phyloP scores from a whole-genome alignment of 1,284 basidiomycete species.

The Ceratobasidium theobromae region DNA sequence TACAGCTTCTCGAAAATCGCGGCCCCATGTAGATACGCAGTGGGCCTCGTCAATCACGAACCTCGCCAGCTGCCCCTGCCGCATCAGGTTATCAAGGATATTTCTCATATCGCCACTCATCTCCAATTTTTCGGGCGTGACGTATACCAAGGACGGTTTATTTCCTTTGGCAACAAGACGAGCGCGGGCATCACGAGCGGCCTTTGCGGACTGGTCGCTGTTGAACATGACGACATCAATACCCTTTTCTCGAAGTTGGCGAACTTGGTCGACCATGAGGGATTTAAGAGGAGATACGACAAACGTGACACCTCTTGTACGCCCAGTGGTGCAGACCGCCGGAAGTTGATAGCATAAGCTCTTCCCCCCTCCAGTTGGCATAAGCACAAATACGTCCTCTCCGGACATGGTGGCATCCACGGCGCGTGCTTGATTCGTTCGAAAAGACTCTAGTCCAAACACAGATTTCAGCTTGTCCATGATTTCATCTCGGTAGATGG shows the following conservation, averaged over 20 bases:
- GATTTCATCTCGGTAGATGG: slow-evolving; percentile 51
- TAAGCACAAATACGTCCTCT: slow-evolving; percentile 89
- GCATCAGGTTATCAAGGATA: slow-evolving; percentile 62
- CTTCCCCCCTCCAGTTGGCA: slow-evolving; percentile 87
- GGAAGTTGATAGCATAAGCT: slow-evolving; percentile 69
- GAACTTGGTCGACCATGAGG: slow-evolving; percentile 89
- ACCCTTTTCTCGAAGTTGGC: slow-evolving; percentile 62
- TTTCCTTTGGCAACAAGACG: slow-evolving; percentile 43
- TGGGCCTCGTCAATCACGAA: slow-evolving; percentile 98
- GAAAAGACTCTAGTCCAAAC: slow-evolving; percentile 73
- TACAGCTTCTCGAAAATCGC: slow-evolving; percentile 77
- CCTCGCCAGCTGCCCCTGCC: slow-evolving; percentile 65
- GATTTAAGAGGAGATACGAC: slow-evolving; percentile 90
- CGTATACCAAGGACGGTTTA: slow-evolving; percentile 73
- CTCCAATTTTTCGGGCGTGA: slow-evolving; percentile 90
- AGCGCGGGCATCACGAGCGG: slow-evolving; percentile 48
- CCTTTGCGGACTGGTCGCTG: slow-evolving; percentile 57
- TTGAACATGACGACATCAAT: slow-evolving; percentile 76
- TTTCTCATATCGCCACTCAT: slow-evolving; percentile 60
- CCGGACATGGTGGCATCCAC: slow-evolving; percentile 80
- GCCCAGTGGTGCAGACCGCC: slow-evolving; percentile 74
- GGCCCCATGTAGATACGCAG: slow-evolving; percentile 84
- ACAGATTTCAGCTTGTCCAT: slow-evolving; percentile 59
- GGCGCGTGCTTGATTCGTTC: slow-evolving; percentile 84
- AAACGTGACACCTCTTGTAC: slow-evolving; percentile 80